phyloP scores from a whole-genome alignment of 139 green algal species.

The Chlamydomonas applanata region DNA sequence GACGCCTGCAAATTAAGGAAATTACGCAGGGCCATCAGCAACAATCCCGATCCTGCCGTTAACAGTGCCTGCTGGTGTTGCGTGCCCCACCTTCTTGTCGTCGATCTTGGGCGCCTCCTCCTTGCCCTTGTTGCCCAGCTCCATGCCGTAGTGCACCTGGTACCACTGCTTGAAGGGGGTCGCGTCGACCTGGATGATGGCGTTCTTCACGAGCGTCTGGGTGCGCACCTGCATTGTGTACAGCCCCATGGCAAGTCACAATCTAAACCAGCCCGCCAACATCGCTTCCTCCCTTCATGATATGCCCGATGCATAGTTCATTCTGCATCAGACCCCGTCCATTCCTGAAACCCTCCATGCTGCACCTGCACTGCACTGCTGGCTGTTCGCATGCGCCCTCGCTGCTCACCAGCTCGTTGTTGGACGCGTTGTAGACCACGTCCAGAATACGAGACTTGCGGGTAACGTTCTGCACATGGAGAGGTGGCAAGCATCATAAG shows the following conservation, averaged over 20 bases:
- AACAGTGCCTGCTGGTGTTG: neutral
- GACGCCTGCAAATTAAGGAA: conserved; percentile 52
- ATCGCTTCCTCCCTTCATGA: no score
- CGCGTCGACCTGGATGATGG: conserved; percentile 93
- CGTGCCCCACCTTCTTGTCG: conserved; percentile 41
- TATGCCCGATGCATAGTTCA: no score
- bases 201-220: conserved; percentile 98
- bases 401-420: conserved; percentile 95
- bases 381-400: neutral
- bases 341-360: no score
- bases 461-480: conserved; percentile 68
- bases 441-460: conserved; percentile 96
- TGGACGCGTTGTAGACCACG: conserved; percentile 98
- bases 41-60: neutral
- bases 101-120: conserved; percentile 38
- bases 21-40: neutral
- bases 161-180: conserved; percentile 96
- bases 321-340: no score
- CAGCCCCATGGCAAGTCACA: neutral
- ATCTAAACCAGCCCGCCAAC: neutral
- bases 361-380: neutral
- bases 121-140: conserved; percentile 86
- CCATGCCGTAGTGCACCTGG: conserved; percentile 93
- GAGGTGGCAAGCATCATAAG: neutral
- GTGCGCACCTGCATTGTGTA: conserved; percentile 75